Base-by-base conservation (phyloP, 2,329 filamentous ascomycete species). In the Fusarium staphyleae region DNA sequence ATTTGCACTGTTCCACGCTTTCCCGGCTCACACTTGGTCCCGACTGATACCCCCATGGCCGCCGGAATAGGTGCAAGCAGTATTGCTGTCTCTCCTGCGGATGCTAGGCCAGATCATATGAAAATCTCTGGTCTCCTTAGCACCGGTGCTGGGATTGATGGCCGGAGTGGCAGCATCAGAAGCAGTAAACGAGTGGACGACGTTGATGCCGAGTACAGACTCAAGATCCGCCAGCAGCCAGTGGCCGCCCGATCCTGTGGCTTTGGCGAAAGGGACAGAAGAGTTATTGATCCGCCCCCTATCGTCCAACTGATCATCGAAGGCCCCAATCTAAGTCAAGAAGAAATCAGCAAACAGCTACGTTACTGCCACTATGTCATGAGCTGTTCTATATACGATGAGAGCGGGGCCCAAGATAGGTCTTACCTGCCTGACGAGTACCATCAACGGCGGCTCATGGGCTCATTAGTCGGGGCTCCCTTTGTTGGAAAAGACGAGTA, bases 241-340 rank as follows among this genome's bases (percentile, higher is more conserved):
- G 79, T 85, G 14, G 89, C 89, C 1, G 90, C 90, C 46, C 81
- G 90, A 63, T 90, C 89, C 34, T 95, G 90, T 66, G 90, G 90
- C 1, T 93, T 92, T 70, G 90, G 90, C 55, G 90, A 93, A 72
- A 81, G 90, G 60, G 90, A 95, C 69, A 84, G 90, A 32, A 83
- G 90, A 57, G 89, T 92, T 13, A 90, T 95, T 58, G 90, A 95
- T 68, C 90, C 90, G 33, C 90, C 90, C 3, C 90, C 90, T 12
- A 93, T 95, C 66, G 83, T 95, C 16, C 86, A 93, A 69, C 81
- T 93, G 39, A 77, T 79, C 22, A 83, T 91, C 49, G 83, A 85
- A 44, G 82, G 87, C 56, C 78, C 82, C 1, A 77, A 70, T 15
- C 69, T 81, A 19, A 78, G 83, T 10, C 73, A 77, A 33, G 81